Conservation (phyloP, 2,329 filamentous ascomycete species). For the Colletotrichum sp. region DNA sequence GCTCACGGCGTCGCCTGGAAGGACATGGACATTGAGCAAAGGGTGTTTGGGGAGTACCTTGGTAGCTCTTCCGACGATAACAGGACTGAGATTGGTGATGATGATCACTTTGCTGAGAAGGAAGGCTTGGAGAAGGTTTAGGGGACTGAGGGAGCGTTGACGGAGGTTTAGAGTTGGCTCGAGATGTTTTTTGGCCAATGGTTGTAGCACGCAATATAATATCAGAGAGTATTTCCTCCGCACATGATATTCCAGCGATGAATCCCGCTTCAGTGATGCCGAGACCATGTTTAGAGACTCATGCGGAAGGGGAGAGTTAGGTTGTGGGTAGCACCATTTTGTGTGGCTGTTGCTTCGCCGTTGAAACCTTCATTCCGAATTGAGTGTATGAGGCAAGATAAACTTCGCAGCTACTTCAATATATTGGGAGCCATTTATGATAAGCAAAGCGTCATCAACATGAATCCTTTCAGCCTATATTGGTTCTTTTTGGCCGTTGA, state of each 20-base stretch:
- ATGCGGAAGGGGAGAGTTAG: fast-evolving
- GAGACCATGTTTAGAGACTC: too few species aligned
- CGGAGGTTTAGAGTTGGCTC: neutral
- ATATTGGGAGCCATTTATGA: too few species aligned
- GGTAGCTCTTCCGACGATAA: neutral
- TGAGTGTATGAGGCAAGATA: fast-evolving
- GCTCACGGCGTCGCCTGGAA: neutral
- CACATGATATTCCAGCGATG: too few species aligned
- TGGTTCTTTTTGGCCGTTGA: neutral
- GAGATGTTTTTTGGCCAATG: too few species aligned
- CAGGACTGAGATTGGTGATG: neutral
- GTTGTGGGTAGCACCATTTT: fast-evolving
- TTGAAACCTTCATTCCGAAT: too few species aligned
- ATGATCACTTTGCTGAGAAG: neutral
- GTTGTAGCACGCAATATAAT: too few species aligned
- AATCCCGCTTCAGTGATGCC: too few species aligned
- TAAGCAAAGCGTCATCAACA: too few species aligned
- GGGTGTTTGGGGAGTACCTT: constrained; percentile 5
- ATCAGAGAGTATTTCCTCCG: too few species aligned
- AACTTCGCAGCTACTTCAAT: too few species aligned
- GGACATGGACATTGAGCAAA: constrained; percentile 13
- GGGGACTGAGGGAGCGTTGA: neutral
- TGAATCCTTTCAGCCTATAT: too few species aligned
- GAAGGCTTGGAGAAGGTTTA: neutral
- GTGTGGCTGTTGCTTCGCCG: too few species aligned